Evolutionary conservation across 441 rosid species (phyloP), one percentile per base, ranked within the genome.

Genomic region (Mallotus repandus): DNA sequence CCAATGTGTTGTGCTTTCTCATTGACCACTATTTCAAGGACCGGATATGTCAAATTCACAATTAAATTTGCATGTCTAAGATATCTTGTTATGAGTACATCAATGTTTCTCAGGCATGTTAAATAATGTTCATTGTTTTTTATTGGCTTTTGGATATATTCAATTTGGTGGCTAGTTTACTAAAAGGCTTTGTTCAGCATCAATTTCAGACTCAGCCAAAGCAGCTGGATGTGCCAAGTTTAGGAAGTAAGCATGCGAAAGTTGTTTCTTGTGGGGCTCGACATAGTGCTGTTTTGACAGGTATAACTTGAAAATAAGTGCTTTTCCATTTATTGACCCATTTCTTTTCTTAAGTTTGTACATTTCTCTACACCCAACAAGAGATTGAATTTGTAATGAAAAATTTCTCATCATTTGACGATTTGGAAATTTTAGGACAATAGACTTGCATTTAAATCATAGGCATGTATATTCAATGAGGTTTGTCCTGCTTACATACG

Each of bases 231-330:
- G 80, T 87, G 41, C 80, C 86, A 15, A 78, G 81, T 66, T 68
- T 89, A 84, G 88, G 85, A 73, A 76, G 63, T 43, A 87, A 80
- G 74, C 85, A 76, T 35, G 93, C 82, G 22, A 85, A 77, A 74
- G 43, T 71, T 29, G 85, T 89, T 32, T 87, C 93, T 9, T 89
- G 92, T 22, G 96, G 98, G 29, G 96, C 96, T 21, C 85, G 92
- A 35, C 98, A 92, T 70, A 86, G 85, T 77, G 85, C 83, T 18
- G 69, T 90, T 72, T 78, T 90, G 54, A 78, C 94, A 89, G 94
- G 96, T 90, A 85, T 53, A 72, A 63, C 8, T 55, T 65, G 59
- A 58, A 8, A 45, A 59, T 70, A 38, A 46, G 54, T 18, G 14
- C 25, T 48, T 68, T 3, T 45, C 22, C 54, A 60, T 19, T 29